Evolutionary conservation across 2,329 filamentous ascomycete genomes (phyloP).

Genomic region (Macrophomina pseudophaseolina): DNA sequence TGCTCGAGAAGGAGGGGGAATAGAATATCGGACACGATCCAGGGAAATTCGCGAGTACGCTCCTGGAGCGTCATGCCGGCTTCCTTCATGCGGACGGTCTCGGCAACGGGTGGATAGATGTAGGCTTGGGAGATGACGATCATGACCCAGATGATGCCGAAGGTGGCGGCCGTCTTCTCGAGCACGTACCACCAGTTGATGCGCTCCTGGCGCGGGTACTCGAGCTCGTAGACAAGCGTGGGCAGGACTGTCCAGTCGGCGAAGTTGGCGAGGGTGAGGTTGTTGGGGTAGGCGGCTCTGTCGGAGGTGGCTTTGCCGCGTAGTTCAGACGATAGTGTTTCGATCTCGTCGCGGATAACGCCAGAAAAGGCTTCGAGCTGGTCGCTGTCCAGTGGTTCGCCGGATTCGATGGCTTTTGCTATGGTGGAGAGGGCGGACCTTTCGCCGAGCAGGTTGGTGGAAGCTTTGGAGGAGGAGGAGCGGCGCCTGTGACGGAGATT

Average conservation of each 20-base stretch:
- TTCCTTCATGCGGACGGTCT: conserved; percentile 71
- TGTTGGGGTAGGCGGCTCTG: conserved; percentile 67
- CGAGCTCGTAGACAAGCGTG: conserved; percentile 78
- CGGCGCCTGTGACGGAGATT: conserved; percentile 35
- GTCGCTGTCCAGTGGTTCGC: conserved; percentile 63
- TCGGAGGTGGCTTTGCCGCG: conserved; percentile 62
- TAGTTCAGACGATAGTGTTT: conserved; percentile 67
- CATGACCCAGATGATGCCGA: conserved; percentile 79
- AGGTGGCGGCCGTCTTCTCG: conserved; percentile 72
- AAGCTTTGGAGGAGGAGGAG: conserved; percentile 45
- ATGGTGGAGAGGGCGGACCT: conserved; percentile 65
- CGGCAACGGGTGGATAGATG: conserved; percentile 76
- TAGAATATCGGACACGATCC: conserved; percentile 74
- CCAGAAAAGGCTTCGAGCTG: conserved; percentile 68
- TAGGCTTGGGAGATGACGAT: conserved; percentile 76
- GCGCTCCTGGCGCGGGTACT: conserved; percentile 72
- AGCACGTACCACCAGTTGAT: conserved; percentile 77
- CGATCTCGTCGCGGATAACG: conserved; percentile 71
- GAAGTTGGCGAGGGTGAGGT: conserved; percentile 68
- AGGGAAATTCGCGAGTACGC: conserved; percentile 72
- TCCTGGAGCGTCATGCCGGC: conserved; percentile 63
- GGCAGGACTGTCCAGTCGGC: conserved; percentile 76
- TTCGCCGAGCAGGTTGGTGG: conserved; percentile 51
- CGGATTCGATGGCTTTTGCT: conserved; percentile 65
- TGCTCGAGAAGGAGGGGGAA: conserved; percentile 83